Percentiles rank a stretch among this genome's conserved stretches.
phyloP scores from a whole-genome alignment of 2,329 filamentous ascomycete species.

The Curvularia sp. region DNA sequence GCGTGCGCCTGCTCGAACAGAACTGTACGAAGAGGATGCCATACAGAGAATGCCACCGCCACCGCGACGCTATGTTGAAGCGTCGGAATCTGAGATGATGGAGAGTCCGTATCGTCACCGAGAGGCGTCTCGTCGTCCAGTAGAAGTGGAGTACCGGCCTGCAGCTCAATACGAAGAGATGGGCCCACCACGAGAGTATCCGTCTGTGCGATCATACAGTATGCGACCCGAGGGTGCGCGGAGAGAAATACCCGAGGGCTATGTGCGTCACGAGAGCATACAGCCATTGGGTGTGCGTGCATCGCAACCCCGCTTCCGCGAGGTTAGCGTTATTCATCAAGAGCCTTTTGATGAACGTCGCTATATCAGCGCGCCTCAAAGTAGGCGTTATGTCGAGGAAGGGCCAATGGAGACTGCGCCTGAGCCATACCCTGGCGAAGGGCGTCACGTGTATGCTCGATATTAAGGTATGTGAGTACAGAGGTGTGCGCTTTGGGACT shows the following conservation, averaged over 20 bases:
- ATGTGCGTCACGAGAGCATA: slow-evolving; percentile 52
- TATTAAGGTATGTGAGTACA: slow-evolving; percentile 32
- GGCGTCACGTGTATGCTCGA: slow-evolving; percentile 47
- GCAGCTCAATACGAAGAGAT: slow-evolving; percentile 48
- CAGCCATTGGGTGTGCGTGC: slow-evolving; percentile 49
- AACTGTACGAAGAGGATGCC: slow-evolving; percentile 55
- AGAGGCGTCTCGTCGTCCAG: slow-evolving; percentile 64
- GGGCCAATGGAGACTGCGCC: slow-evolving; percentile 38
- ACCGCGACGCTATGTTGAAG: slow-evolving; percentile 62
- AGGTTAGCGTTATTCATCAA: slow-evolving; percentile 53
- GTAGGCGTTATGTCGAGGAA: slow-evolving; percentile 54
- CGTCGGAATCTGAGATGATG: slow-evolving; percentile 64
- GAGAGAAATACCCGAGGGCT: slow-evolving; percentile 46
- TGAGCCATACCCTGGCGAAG: slow-evolving; percentile 39
- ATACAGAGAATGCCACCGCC: slow-evolving; percentile 56
- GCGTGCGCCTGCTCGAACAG: slow-evolving; percentile 57
- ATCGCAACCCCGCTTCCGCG: slow-evolving; percentile 46
- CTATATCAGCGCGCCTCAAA: slow-evolving; percentile 42
- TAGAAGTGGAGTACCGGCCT: slow-evolving; percentile 46
- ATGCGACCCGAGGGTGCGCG: slow-evolving; percentile 50
- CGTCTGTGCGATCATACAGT: slow-evolving; percentile 48
- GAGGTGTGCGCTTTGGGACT: not conserved
- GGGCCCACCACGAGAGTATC: slow-evolving; percentile 46
- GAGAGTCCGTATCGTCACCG: slow-evolving; percentile 65
- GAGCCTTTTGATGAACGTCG: slow-evolving; percentile 45